Evolutionary conservation across 345 rosid genomes (phyloP), one percentile per base, ranked within the genome.

Genomic region (Gossypium sturtianum): DNA sequence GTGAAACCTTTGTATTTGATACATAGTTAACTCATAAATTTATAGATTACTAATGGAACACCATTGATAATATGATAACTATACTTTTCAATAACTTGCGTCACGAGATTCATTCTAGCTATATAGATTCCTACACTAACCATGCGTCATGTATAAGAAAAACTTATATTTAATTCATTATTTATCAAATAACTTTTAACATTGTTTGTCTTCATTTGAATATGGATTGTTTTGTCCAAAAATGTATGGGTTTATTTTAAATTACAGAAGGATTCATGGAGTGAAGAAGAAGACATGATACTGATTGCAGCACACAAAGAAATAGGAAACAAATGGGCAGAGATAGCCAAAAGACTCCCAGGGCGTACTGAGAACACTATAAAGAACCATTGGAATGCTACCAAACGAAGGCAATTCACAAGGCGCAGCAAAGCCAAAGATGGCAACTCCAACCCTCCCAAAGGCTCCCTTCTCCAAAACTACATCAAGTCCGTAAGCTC

Each of bases 261-360:
- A 12, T 66, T 75, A 75, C 82, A 89, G 97, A 91, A 91, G 82
- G 89, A 87, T 64, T 80, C 84, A 2, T 91, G 97, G 97, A 85
- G 77, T n/a, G 90, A 89, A 58, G 86, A 84, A 41, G 97, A 91
- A 66, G 92, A 91, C 15, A 76, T 0, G 11, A 75, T 83, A 12
- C 76, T 87, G 11, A 84, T 84, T 48, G 15, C 78, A 43, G 80
- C 84, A 4, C 97, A 91, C 65, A 89, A 78, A 23, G 77, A 79
- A 58, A 65, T 91, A 3, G 97, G 97, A 3, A 91, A 91, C 74
- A 78, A 51, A 58, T 91, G 97, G 97, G 91, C 91, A 2, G 93
- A 89, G 81, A 91, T 89, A 9, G 89, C 97, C 1, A 77, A 81
- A 29, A 79, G 74, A 52, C 82, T 91, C 25, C 89, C 85, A 0